A percentile compares a stretch with the other conserved stretches of the same genome.
These are phyloP conservation scores for Angophora floribunda DNA, from an alignment of 345 rosid species.

Conservation along the genomic window DNA sequence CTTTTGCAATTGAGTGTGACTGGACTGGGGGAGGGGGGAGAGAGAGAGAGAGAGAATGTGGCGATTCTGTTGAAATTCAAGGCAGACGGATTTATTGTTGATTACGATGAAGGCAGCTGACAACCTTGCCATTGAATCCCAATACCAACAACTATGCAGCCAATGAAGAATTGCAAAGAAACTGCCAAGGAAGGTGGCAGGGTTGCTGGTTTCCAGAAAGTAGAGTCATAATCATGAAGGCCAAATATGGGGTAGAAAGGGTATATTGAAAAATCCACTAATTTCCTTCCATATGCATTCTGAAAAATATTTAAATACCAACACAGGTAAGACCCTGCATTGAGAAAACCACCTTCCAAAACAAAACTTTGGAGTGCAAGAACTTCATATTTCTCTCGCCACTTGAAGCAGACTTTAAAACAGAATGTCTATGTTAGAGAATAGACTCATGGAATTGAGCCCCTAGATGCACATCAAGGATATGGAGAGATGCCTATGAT, in stretches of 20 bases:
- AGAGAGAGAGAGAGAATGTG: neutral
- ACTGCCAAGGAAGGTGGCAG: neutral
- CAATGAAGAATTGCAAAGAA: neutral
- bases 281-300: neutral
- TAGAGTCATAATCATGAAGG: neutral
- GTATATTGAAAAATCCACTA: neutral
- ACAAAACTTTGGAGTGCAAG: neutral
- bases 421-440: neutral
- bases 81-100: neutral
- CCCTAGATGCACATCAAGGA: neutral
- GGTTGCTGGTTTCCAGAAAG: neutral
- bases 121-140: neutral
- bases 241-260: neutral
- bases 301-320: neutral
- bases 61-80: neutral
- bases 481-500: neutral
- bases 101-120: neutral
- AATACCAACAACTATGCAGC: neutral
- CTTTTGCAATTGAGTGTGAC: neutral
- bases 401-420: neutral
- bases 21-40: neutral
- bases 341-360: neutral
- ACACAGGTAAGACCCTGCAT: neutral
- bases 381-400: neutral
- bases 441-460: neutral